phyloP scores from a whole-genome alignment of 306 rosid species.

The Leucaena leucocephala region DNA sequence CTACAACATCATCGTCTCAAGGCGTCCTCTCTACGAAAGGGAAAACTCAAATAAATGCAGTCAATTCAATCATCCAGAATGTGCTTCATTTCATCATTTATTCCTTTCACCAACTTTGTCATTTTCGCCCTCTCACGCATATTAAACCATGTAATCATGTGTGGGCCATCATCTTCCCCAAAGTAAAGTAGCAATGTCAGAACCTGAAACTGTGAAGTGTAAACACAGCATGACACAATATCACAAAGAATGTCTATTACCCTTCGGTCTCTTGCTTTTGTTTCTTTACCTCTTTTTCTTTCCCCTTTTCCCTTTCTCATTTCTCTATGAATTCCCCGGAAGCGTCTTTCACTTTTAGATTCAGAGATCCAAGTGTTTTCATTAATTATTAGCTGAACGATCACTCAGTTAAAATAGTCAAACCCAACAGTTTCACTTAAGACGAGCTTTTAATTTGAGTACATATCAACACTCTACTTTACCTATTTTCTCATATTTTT shows the following conservation, averaged over 20 bases:
- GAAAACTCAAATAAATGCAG: background rate
- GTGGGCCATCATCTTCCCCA: background rate
- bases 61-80: too few species aligned
- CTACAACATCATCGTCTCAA: constrained; percentile 22
- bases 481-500: too few species aligned
- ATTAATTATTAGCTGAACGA: background rate
- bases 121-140: too few species aligned
- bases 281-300: too few species aligned
- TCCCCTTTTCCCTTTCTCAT: background rate
- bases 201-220: constrained; percentile 20
- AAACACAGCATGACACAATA: background rate
- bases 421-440: background rate
- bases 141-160: too few species aligned
- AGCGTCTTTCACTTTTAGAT: constrained; percentile 10
- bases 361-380: constrained; percentile 6
- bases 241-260: background rate
- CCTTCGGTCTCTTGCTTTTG: background rate
- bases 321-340: constrained; percentile 14
- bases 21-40: constrained; percentile 40
- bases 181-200: constrained; percentile 37
- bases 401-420: background rate
- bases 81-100: too few species aligned
- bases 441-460: too few species aligned
- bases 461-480: too few species aligned
- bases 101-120: too few species aligned